Evolutionary conservation across 768 basidiomycete genomes (phyloP).

Genomic region (Cantharellus anzutake): DNA sequence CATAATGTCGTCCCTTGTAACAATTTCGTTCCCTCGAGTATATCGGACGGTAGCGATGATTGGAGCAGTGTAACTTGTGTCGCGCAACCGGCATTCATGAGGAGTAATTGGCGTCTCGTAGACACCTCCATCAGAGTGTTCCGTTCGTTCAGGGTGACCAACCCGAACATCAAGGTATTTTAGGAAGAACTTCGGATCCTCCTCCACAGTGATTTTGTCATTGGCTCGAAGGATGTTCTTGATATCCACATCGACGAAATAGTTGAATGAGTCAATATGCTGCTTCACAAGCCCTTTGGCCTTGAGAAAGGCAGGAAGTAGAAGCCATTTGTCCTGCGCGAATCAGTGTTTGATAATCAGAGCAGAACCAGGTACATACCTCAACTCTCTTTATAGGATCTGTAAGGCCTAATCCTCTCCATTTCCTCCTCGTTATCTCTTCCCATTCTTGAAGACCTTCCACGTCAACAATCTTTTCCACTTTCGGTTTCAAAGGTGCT

Average conservation of each 20-base stretch:
- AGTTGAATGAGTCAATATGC: slow-evolving; percentile 97
- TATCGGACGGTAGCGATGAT: slow-evolving; percentile 92
- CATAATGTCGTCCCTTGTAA: slow-evolving; percentile 61
- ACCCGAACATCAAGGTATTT: slow-evolving; percentile 93
- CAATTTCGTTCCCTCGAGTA: slow-evolving; percentile 76
- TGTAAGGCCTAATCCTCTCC: slow-evolving; percentile 51
- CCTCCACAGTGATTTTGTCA: slow-evolving; percentile 85
- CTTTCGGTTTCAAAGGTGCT: not conserved
- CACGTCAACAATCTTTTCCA: not conserved
- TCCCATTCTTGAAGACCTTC: slow-evolving; percentile 16
- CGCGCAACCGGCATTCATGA: slow-evolving; percentile 90
- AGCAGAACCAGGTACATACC: slow-evolving; percentile 27
- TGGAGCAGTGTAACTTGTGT: slow-evolving; percentile 85
- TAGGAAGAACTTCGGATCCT: slow-evolving; percentile 91
- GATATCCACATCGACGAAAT: slow-evolving; percentile 93
- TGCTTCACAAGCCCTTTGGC: slow-evolving; percentile 98
- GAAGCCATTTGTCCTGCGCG: slow-evolving; percentile 88
- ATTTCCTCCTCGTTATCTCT: slow-evolving; percentile 34
- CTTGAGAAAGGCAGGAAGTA: slow-evolving; percentile 89
- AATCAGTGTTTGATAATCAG: not conserved
- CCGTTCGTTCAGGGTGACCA: slow-evolving; percentile 71
- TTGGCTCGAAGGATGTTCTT: slow-evolving; percentile 92
- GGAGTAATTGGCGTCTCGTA: slow-evolving; percentile 77
- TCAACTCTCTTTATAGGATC: slow-evolving; percentile 84
- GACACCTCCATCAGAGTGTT: slow-evolving; percentile 37